These are phyloP conservation scores for Nannochloris sp. DNA, from an alignment of 139 green algal genomes.

Conservation along the genomic window DNA sequence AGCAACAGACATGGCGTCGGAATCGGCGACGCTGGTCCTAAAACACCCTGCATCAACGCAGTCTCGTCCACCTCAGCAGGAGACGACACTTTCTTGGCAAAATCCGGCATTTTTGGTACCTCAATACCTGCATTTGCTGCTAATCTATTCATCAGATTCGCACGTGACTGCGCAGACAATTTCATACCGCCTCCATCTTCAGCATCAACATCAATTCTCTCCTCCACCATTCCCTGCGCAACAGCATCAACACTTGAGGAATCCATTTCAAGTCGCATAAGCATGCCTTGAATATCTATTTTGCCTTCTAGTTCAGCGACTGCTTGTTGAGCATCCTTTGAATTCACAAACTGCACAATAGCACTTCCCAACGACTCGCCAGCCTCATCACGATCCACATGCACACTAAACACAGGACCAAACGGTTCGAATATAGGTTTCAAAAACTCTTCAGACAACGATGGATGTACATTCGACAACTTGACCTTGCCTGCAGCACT, in stretches of 20 bases:
- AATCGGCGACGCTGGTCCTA: conserved; percentile 82
- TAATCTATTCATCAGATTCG: conserved; percentile 77
- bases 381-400: conserved; percentile 45
- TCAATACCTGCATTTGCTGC: conserved; percentile 47
- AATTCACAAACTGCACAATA: conserved; percentile 12
- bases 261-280: background rate
- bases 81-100: conserved; percentile 8
- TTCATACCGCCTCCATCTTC: conserved; percentile 52
- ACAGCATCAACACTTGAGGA: background rate
- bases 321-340: background rate
- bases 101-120: conserved; percentile 9
- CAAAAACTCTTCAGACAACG: conserved; percentile 57
- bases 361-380: conserved; percentile 43
- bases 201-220: conserved; percentile 13
- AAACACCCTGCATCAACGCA: conserved; percentile 57
- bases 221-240: conserved; percentile 11
- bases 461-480: conserved; percentile 35
- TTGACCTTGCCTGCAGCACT: conserved; percentile 30
- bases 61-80: background rate
- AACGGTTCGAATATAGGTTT: conserved; percentile 77
- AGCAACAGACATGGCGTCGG: conserved; percentile 85
- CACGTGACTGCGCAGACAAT: conserved; percentile 52
- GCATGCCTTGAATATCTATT: conserved; percentile 6
- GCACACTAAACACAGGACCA: conserved; percentile 63
- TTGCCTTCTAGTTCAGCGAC: background rate